Base-by-base conservation (phyloP, 441 rosid genomes). In the Isatis lusitanica region DNA sequence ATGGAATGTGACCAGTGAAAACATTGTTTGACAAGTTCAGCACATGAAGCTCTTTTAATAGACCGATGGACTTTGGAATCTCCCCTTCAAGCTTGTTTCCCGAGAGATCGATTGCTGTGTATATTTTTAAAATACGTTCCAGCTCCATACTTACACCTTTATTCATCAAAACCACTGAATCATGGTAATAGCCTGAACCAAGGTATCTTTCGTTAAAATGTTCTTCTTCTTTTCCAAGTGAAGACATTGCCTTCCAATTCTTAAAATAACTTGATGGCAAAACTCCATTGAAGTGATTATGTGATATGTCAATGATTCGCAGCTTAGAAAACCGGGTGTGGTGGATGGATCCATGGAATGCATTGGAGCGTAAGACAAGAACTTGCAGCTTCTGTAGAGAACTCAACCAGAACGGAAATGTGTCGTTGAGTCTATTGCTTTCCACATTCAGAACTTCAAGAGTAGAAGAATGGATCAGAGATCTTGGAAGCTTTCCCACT, bases 21-120 rank as follows among this genome's bases (percentile, higher is more conserved):
- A 1, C 10, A 36, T 78, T 81, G 50, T 16, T 15, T 46, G 50
- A 46, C 9, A 46, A 15, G 50, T 46, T 15, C 1, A 46, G 24
- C 5, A 46, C 51, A 46, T 7, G 24, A 46, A 46, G 51, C 51
- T 46, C 51, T 46, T 46, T 46, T 16, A 46, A 4, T 46, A 46
- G 5, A 46, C 51, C 51, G 0, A 46, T 46, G 51, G 51, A 46
- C 10, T 4, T 7, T 46, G 51, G 51, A 46, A 46, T 46, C 24
- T 46, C 51, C 16, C 51, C 24, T 46, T 46, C 11, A 16, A 78
- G 48, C 3, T 5, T 15, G 68, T 81, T 65, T n/a, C 26, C 28
- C 0, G 74, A 68, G 7, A 72, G 48, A 71, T 81, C 84, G 11
- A 74, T 11, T 0, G 39, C 40, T 0, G 57, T 43, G 28, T 70